phyloP scores from a whole-genome alignment of 1,139 yeast genomes.

The Wickerhamiella pararugosa region DNA sequence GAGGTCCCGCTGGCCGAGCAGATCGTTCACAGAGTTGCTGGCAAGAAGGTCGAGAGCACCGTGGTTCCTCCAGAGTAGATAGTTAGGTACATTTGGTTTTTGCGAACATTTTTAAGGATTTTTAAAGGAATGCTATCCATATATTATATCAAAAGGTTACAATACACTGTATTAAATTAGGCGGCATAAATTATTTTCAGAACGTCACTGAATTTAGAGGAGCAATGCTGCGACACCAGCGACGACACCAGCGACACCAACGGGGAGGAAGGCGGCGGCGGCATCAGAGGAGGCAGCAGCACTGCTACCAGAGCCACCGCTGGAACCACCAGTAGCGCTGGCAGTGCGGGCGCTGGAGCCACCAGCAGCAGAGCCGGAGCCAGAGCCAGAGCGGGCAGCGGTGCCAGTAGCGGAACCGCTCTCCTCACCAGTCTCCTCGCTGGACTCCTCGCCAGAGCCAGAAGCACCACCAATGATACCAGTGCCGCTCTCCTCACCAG shows the following conservation, averaged over 20 bases:
- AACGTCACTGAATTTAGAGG: not conserved
- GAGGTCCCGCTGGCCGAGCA: constrained; percentile 30
- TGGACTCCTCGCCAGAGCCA: not conserved
- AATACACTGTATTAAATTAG: too few relatives aligned
- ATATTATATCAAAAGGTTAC: too few relatives aligned
- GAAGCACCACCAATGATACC: constrained; percentile 2
- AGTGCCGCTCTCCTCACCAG: not conserved
- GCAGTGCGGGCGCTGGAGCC: constrained; percentile 2
- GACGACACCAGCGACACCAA: constrained; percentile 6
- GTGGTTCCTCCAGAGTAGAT: constrained; percentile 5
- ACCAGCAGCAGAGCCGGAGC: constrained; percentile 2
- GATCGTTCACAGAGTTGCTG: constrained; percentile 19
- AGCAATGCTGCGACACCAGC: constrained; percentile 6
- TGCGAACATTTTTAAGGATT: too few relatives aligned
- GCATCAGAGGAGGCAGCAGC: constrained; percentile 3
- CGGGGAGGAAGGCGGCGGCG: not conserved
- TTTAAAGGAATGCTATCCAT: too few relatives aligned
- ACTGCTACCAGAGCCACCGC: constrained; percentile 3
- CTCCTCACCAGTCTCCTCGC: not conserved
- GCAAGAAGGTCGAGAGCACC: constrained; percentile 4
- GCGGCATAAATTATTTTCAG: too few relatives aligned
- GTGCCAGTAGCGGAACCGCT: not conserved
- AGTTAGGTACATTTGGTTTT: not conserved
- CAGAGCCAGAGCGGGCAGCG: not conserved
- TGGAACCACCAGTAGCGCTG: not conserved